These are phyloP conservation scores for Adansonia madagascariensis DNA, from an alignment of 441 rosid genomes.

Conservation along the genomic window DNA sequence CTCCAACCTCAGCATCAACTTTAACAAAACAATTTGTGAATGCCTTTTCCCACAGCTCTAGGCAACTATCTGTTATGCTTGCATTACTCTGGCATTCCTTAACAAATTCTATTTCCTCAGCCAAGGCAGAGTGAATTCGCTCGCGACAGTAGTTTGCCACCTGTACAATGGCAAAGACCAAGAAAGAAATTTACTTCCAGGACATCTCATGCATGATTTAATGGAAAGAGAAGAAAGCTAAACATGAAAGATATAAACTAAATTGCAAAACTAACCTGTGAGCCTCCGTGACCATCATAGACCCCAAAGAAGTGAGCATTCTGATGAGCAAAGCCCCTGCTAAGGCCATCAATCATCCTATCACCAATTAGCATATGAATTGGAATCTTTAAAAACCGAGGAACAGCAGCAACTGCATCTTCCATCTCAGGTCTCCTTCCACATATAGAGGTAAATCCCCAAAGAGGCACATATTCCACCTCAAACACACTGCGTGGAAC, in stretches of 20 bases:
- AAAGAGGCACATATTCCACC: slow-evolving; percentile 77
- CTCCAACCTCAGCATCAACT: slow-evolving; percentile 80
- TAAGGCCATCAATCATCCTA: slow-evolving; percentile 53
- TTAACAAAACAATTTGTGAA: slow-evolving; percentile 72
- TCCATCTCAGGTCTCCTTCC: slow-evolving; percentile 98
- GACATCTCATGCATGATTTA: neutral
- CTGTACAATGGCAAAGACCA: slow-evolving; percentile 40
- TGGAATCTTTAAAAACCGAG: slow-evolving; percentile 65
- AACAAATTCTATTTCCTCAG: slow-evolving; percentile 60
- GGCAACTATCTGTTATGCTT: slow-evolving; percentile 51
- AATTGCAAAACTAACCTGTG: slow-evolving; percentile 54
- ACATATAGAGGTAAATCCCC: slow-evolving; percentile 75
- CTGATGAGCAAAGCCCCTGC: slow-evolving; percentile 52
- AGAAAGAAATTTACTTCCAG: slow-evolving; percentile 5
- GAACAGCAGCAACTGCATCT: slow-evolving; percentile 71
- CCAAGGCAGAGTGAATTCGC: slow-evolving; percentile 63
- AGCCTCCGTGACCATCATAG: slow-evolving; percentile 96
- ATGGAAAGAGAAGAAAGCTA: slow-evolving; percentile 14
- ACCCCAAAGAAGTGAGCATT: slow-evolving; percentile 84
- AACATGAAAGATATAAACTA: slow-evolving; percentile 1
- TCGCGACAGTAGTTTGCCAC: slow-evolving; percentile 82
- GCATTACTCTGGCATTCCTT: slow-evolving; percentile 43
- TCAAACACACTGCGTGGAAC: slow-evolving; percentile 73
- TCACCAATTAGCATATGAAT: slow-evolving; percentile 70
- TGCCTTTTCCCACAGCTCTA: slow-evolving; percentile 69